Conservation (phyloP, 2,329 filamentous ascomycete species). For the Penicillium verrucosum region DNA sequence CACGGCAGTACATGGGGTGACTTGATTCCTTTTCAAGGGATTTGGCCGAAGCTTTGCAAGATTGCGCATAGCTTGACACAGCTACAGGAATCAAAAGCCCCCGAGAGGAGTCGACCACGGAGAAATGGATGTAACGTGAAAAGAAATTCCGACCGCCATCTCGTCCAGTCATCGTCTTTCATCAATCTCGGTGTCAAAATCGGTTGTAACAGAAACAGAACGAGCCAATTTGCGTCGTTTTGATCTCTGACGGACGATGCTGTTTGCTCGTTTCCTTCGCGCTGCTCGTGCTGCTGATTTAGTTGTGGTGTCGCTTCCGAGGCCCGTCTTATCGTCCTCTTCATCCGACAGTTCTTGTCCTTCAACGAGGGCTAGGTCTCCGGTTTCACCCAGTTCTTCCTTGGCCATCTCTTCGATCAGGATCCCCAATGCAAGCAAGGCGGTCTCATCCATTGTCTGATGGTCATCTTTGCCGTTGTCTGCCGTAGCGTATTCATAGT, state of each 20-base stretch:
- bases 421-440: constrained; percentile 59
- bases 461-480: constrained; percentile 42
- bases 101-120: neutral
- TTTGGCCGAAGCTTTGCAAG: neutral
- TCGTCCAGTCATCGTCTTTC: constrained; percentile 3
- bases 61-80: neutral
- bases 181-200: constrained; percentile 24
- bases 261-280: constrained; percentile 7
- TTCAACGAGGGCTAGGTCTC: constrained; percentile 58
- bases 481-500: constrained; percentile 44
- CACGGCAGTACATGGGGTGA: neutral
- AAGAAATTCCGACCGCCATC: neutral
- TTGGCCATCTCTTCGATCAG: constrained; percentile 57
- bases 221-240: constrained; percentile 28
- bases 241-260: constrained; percentile 17
- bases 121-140: neutral
- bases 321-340: constrained; percentile 12
- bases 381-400: constrained; percentile 54
- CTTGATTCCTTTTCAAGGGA: neutral
- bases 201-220: constrained; percentile 17
- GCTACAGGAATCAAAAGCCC: neutral
- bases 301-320: constrained; percentile 3
- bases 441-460: constrained; percentile 60
- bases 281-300: constrained; percentile 1
- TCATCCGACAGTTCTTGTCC: constrained; percentile 33